Percentiles rank a stretch among this genome's conserved stretches.
Evolutionary conservation across 495 filamentous ascomycete genomes (phyloP).

Genomic region (Neurospora sp.): DNA sequence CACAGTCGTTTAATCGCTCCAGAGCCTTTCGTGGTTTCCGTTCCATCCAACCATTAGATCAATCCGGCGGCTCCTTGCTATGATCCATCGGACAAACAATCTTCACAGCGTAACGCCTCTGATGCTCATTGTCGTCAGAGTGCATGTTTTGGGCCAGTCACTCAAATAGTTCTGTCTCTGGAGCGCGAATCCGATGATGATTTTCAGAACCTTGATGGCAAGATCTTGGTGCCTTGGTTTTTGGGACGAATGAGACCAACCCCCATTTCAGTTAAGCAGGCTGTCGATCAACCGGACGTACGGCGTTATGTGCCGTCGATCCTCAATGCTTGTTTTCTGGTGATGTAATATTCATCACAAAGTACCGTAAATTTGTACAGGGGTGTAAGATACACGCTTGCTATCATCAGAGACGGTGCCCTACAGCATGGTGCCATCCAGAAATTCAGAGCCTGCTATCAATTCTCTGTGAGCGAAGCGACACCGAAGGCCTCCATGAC

Average conservation of each 20-base stretch:
- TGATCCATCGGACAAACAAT: not conserved
- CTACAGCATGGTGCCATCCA: not conserved
- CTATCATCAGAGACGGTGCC: not conserved
- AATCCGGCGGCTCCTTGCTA: not conserved
- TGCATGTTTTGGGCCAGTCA: not conserved
- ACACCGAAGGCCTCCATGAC: not conserved
- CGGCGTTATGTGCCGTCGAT: not conserved
- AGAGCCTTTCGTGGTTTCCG: not conserved
- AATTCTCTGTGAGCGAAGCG: not conserved
- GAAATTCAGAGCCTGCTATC: not conserved
- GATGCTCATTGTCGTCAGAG: not conserved
- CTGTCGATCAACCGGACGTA: not conserved
- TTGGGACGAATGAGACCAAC: not conserved
- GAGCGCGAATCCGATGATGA: not conserved
- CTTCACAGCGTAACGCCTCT: not conserved
- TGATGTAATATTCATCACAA: not conserved
- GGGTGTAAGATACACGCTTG: not conserved
- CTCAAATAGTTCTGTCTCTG: not conserved
- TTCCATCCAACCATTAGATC: not conserved
- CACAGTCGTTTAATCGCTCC: not conserved
- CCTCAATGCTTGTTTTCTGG: not conserved
- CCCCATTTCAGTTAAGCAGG: not conserved
- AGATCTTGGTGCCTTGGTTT: not conserved
- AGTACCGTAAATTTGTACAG: not conserved
- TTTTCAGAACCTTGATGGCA: not conserved